Conservation (phyloP, 2,329 filamentous ascomycete species). For the Pseudogymnoascus sp. region DNA sequence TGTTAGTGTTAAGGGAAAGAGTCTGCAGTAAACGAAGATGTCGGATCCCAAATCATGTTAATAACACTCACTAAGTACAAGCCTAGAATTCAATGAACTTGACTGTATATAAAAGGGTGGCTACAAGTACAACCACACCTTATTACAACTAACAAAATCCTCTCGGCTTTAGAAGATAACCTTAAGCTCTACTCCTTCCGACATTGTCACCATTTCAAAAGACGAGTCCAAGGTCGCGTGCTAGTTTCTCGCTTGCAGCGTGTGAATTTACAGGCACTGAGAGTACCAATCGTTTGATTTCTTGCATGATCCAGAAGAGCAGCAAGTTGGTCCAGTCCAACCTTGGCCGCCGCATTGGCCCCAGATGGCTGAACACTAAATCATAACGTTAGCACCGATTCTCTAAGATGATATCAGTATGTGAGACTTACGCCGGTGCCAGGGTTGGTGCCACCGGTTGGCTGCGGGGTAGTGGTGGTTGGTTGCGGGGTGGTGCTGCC, state of each 20-base stretch:
- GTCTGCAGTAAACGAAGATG: no score
- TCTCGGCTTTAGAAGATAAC: background rate
- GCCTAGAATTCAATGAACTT: background rate
- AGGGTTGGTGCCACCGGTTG: background rate
- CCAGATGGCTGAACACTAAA: background rate
- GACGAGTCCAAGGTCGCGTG: background rate
- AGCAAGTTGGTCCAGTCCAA: background rate
- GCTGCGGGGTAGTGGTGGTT: background rate
- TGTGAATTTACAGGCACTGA: background rate
- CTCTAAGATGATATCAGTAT: background rate
- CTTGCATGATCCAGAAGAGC: background rate
- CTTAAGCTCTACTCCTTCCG: background rate
- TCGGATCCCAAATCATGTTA: background rate
- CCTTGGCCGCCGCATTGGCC: background rate
- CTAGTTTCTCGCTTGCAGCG: background rate
- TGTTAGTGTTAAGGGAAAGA: no score
- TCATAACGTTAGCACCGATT: conserved; percentile 1
- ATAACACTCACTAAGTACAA: background rate
- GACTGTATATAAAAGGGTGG: background rate
- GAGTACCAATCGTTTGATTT: background rate
- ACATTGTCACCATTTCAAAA: background rate
- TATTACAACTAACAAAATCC: background rate
- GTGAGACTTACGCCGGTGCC: background rate
- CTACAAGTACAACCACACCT: background rate
- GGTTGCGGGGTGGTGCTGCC: background rate